Percentiles rank a stretch among this genome's conserved stretches.
Conservation (phyloP, 257 asterid genomes). For the Nicotiana sylvestris region DNA sequence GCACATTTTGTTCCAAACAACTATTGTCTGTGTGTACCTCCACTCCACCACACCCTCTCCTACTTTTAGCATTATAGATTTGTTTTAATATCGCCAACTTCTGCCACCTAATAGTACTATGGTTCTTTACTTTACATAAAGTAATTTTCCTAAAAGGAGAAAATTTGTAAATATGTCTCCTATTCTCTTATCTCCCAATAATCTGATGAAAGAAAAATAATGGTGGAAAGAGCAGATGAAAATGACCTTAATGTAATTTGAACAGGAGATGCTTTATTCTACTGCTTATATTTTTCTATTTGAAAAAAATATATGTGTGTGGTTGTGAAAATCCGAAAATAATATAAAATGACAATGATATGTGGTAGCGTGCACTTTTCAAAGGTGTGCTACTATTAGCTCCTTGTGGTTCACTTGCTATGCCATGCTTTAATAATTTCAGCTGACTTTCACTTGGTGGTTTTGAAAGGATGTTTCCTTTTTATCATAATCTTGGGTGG, state of each 20-base stretch:
- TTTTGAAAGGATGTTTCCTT: no score
- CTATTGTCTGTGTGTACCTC: no score
- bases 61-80: neutral
- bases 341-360: neutral
- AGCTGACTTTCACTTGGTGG: neutral
- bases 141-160: neutral
- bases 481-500: no score
- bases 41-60: neutral
- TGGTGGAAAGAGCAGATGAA: neutral
- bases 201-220: constrained; percentile 1
- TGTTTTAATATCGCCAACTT: neutral
- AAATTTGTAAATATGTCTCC: neutral
- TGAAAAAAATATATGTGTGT: neutral
- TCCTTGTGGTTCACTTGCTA: neutral
- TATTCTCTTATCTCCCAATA: neutral
- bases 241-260: neutral
- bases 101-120: neutral
- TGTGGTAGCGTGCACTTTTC: constrained; percentile 3
- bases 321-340: neutral
- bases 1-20: neutral
- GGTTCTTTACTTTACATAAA: neutral
- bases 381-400: neutral
- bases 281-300: neutral
- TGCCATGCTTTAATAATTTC: neutral
- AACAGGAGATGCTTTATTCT: neutral